Evolutionary conservation across 2,329 filamentous ascomycete species (phyloP).

Genomic region (Colletotrichum tropicale): DNA sequence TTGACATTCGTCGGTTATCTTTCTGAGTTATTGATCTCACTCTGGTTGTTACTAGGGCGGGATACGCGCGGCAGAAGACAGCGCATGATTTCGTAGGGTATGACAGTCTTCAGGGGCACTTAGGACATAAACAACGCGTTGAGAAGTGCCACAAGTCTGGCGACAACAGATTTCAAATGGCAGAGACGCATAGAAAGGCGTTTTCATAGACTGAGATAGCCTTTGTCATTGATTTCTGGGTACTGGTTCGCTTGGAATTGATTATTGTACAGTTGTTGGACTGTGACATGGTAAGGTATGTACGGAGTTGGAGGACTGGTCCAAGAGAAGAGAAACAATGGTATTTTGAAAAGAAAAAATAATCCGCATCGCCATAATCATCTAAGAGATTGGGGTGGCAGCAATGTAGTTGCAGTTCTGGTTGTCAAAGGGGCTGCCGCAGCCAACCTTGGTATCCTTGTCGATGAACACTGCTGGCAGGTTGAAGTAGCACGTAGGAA

Average conservation of each 20-base stretch:
- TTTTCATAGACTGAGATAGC: background rate
- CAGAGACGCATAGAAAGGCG: background rate
- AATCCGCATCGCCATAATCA: background rate
- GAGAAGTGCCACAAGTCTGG: background rate
- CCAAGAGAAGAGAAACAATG: background rate
- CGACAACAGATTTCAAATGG: background rate
- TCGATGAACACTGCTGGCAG: constrained; percentile 4
- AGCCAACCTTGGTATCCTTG: background rate
- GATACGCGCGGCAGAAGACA: background rate
- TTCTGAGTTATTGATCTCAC: background rate
- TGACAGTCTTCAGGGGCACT: background rate
- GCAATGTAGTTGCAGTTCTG: background rate
- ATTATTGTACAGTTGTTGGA: background rate
- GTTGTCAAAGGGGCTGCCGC: background rate
- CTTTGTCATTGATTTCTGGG: background rate
- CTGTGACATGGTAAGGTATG: background rate
- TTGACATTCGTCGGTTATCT: accelerated
- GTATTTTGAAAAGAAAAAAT: accelerated
- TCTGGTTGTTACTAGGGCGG: background rate
- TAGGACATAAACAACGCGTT: background rate
- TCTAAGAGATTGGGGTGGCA: background rate
- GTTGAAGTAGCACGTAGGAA: background rate
- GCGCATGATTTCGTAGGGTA: background rate
- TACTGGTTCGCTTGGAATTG: background rate
- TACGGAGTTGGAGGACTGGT: accelerated